phyloP scores from a whole-genome alignment of 2,329 filamentous ascomycete genomes.

The Zasmidium citrigriseum region DNA sequence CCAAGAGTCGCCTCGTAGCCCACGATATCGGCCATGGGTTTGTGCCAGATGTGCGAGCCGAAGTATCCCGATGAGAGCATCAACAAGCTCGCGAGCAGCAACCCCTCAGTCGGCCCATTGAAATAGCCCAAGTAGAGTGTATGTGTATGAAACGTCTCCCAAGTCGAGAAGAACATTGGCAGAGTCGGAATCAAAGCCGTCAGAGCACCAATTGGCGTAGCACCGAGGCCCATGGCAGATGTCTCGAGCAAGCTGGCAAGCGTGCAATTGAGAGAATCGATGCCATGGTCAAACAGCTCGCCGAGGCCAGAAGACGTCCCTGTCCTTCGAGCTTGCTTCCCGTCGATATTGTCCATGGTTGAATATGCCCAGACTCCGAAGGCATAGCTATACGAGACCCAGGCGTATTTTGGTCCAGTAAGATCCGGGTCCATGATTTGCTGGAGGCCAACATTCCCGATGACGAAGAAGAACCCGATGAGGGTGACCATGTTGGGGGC shows the following conservation, averaged over 20 bases:
- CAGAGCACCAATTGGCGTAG: slow-evolving; percentile 81
- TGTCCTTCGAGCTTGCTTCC: slow-evolving; percentile 93
- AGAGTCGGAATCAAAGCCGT: slow-evolving; percentile 88
- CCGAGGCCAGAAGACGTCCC: slow-evolving; percentile 93
- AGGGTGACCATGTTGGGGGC: slow-evolving; percentile 98
- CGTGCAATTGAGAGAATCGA: slow-evolving; percentile 97
- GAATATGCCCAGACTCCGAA: slow-evolving; percentile 95
- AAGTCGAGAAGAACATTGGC: slow-evolving; percentile 99
- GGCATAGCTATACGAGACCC: slow-evolving; percentile 95
- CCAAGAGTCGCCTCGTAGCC: slow-evolving; percentile 66
- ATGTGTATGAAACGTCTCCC: slow-evolving; percentile 99
- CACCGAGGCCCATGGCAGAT: slow-evolving; percentile 87
- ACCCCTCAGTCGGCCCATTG: slow-evolving; percentile 94
- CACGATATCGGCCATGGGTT: slow-evolving; percentile 69
- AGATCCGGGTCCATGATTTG: slow-evolving; percentile 85
- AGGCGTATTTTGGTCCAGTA: slow-evolving; percentile 71
- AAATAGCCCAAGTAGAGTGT: slow-evolving; percentile 94
- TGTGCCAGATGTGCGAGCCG: slow-evolving; percentile 83
- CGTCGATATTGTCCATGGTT: slow-evolving; percentile 98
- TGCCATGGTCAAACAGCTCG: slow-evolving; percentile 97
- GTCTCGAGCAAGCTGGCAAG: slow-evolving; percentile 87
- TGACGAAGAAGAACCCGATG: slow-evolving; percentile 90
- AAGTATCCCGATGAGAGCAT: slow-evolving; percentile 88
- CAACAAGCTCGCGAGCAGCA: slow-evolving; percentile 81
- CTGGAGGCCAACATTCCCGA: slow-evolving; percentile 76